Evolutionary conservation across 495 filamentous ascomycete species (phyloP), one percentile per base, ranked within the genome.

Genomic region (Podospora didyma): DNA sequence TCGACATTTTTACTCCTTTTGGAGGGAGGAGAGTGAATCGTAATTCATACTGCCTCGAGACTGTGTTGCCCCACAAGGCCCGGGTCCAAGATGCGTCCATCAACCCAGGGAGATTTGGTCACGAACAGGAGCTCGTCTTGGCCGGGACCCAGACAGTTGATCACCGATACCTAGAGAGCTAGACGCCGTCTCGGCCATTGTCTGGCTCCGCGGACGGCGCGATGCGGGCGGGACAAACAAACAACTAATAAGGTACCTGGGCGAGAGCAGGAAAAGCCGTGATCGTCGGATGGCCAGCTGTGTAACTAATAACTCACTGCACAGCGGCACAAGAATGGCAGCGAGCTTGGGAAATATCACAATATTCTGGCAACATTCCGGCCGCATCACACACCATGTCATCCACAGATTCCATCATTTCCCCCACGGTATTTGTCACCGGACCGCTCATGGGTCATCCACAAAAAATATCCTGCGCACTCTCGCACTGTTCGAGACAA

Each of bases 331-430:
- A 4, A 42, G 47, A 20, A 61, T 57, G 54, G 50, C 45, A 49
- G 59, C 37, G 49, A 39, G 24, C 37, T 54, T 46, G 37, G 46
- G 50, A 49, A 63, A 69, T 64, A 70, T 68, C 55, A 59, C 67
- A 64, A 62, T 65, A 70, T 68, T 68, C 67, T 70, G 20, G 61
- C 63, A 66, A 65, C 63, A 68, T 64, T 23, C 7, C 26, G 37
- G 19, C 5, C 54, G 16, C 10, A 22, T 31, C 46, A 23, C 44
- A 49, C 52, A 54, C 44, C 57, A 19, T 26, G 46, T 26, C 23
- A 22, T 52, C 28, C 17, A 23, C 53, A 53, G 50, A 64, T 60
- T 46, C 56, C 58, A 59, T 53, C 61, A 62, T 61, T 35, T 20
- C 37, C 56, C 54, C 54, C 56, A 58, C 31, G 21, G 26, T 35